Percentiles rank a stretch among this genome's conserved stretches.
Evolutionary conservation across 192 early-diverging fungal species (phyloP).

Genomic region (Gonapodya prolifera): DNA sequence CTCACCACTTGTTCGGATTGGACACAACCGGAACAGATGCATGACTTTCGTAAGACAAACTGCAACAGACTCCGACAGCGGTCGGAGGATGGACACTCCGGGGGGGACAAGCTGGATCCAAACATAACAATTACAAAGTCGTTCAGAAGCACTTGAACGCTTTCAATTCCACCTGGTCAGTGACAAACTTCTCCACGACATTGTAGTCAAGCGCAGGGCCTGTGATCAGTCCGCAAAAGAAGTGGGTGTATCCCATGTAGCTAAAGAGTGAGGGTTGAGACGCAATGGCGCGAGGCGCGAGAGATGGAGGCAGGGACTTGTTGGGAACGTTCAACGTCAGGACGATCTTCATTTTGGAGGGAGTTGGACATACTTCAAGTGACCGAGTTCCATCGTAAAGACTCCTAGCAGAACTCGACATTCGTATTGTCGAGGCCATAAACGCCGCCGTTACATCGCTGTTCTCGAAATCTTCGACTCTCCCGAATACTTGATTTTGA

Average conservation of each 20-base stretch:
- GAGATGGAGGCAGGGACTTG: not conserved
- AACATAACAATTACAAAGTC: too few species aligned
- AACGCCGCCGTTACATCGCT: not conserved
- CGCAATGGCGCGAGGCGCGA: not conserved
- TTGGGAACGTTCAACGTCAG: too few species aligned
- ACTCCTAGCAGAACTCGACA: not conserved
- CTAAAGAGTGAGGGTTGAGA: constrained; percentile 9
- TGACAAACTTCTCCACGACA: constrained; percentile 37
- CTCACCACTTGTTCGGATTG: not conserved
- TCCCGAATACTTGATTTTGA: not conserved
- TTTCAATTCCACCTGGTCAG: constrained; percentile 16
- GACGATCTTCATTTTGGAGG: not conserved
- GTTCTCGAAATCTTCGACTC: not conserved
- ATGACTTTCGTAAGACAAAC: not conserved
- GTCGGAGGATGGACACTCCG: not conserved
- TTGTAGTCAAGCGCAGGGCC: constrained; percentile 71
- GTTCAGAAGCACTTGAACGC: not conserved
- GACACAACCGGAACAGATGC: not conserved
- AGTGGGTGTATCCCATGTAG: constrained; percentile 80
- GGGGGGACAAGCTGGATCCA: too few species aligned
- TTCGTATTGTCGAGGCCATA: not conserved
- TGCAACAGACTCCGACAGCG: not conserved
- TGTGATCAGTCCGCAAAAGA: constrained; percentile 71
- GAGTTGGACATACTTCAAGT: not conserved
- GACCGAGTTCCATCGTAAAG: not conserved